A percentile compares a stretch with the other conserved stretches of the same genome.
phyloP scores from a whole-genome alignment of 306 rosid genomes.

The Rosa multiflora region DNA sequence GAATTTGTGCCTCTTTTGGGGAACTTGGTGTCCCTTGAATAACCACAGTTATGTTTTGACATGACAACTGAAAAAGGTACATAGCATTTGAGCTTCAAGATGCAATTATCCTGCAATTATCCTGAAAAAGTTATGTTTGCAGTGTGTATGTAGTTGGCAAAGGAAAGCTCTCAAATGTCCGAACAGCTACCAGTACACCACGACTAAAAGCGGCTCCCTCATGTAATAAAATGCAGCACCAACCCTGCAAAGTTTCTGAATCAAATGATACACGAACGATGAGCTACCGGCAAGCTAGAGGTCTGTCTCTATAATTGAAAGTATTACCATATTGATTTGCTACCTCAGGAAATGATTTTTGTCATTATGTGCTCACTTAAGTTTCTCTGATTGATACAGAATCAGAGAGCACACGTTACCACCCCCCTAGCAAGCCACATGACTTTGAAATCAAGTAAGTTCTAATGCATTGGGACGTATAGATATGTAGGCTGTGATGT shows the following conservation, averaged over 20 bases:
- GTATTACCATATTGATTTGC: neutral
- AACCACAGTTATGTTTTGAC: no score
- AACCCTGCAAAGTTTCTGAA: conserved; percentile 8
- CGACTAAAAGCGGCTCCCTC: conserved; percentile 1
- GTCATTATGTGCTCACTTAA: conserved; percentile 5
- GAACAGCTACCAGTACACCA: conserved; percentile 35
- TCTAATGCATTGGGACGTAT: neutral
- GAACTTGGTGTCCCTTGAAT: no score
- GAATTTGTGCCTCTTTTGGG: no score
- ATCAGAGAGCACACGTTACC: conserved; percentile 29
- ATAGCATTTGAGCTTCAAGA: no score
- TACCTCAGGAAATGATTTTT: neutral
- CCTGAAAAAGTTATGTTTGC: conserved; percentile 29
- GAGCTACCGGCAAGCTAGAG: conserved; percentile 25
- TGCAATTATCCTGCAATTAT: no score
- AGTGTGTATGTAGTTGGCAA: conserved; percentile 62
- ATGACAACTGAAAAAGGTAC: no score
- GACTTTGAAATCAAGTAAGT: conserved; percentile 59
- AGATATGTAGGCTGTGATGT: neutral
- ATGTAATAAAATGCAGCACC: neutral
- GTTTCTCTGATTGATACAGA: conserved; percentile 25
- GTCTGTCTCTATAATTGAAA: conserved; percentile 25
- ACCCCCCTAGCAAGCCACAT: conserved; percentile 1
- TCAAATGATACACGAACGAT: neutral
- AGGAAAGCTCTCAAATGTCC: conserved; percentile 51